phyloP scores from a whole-genome alignment of 1,284 basidiomycete species.

The Paramarasmius palmivorus region DNA sequence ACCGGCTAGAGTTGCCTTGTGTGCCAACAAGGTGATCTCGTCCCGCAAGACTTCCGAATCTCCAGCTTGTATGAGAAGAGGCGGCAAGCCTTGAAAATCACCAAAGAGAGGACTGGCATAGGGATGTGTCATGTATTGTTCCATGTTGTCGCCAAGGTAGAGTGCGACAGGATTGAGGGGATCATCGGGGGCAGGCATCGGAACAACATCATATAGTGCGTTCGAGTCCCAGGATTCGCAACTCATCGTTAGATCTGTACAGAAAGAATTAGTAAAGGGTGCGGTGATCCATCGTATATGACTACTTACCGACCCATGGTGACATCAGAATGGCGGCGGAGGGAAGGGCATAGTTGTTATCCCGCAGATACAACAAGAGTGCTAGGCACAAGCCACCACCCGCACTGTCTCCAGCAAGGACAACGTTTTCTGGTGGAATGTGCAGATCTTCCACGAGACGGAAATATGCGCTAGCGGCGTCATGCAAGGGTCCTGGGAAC shows the following conservation, averaged over 20 bases:
- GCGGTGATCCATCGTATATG: background rate
- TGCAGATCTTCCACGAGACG: constrained; percentile 87
- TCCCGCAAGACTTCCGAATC: constrained; percentile 94
- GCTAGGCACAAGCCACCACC: constrained; percentile 90
- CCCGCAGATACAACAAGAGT: constrained; percentile 89
- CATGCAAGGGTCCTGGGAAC: constrained; percentile 94
- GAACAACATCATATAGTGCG: constrained; percentile 79
- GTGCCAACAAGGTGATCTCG: constrained; percentile 90
- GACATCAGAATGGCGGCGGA: constrained; percentile 85
- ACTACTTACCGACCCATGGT: constrained; percentile 86
- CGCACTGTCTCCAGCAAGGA: constrained; percentile 90
- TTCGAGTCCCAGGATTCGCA: constrained; percentile 98
- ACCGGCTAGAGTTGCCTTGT: constrained; percentile 89
- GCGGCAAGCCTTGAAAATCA: constrained; percentile 84
- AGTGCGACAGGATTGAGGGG: constrained; percentile 93
- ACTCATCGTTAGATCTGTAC: constrained; percentile 90
- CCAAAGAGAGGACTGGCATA: constrained; percentile 98
- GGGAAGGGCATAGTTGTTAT: constrained; percentile 81
- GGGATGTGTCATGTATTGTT: constrained; percentile 89
- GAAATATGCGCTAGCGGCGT: constrained; percentile 86
- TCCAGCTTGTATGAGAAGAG: constrained; percentile 90
- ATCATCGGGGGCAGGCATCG: constrained; percentile 72
- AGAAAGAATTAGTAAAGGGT: constrained; percentile 8
- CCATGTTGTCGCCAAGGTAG: constrained; percentile 87
- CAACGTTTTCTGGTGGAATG: constrained; percentile 89